phyloP scores from a whole-genome alignment of 176 grass and related monocot genomes.

The Aechmea fasciata region DNA sequence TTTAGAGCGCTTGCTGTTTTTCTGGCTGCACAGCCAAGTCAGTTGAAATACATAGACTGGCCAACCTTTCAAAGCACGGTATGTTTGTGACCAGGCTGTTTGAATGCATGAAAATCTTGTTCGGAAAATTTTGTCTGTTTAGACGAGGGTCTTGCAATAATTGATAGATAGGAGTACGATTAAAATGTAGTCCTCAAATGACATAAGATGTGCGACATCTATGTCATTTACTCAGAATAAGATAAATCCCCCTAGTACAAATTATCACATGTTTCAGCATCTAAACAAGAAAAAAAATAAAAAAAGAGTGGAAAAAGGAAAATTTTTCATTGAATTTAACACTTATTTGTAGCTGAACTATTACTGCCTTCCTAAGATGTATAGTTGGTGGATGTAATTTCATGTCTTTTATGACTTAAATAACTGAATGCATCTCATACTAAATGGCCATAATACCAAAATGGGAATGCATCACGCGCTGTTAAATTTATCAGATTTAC shows the following conservation, averaged over 20 bases:
- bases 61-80: constrained; percentile 65
- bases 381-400: neutral
- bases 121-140: neutral
- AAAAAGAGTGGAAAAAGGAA: neutral
- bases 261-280: no score
- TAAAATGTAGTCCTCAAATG: no score
- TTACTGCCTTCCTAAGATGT: neutral
- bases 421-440: neutral
- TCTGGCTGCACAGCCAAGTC: constrained; percentile 71
- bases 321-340: neutral
- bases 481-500: no score
- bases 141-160: constrained; percentile 2
- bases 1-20: constrained; percentile 51
- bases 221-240: no score
- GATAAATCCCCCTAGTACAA: no score
- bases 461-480: neutral
- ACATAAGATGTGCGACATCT: no score
- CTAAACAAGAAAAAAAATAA: neutral
- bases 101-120: neutral
- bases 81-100: constrained; percentile 12
- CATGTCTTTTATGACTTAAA: neutral
- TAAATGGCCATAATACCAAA: neutral
- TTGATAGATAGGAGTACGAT: no score
- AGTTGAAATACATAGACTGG: constrained; percentile 89
- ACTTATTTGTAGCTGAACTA: neutral